Evolutionary conservation across 2,329 filamentous ascomycete genomes (phyloP).

Genomic region (Colletotrichum truncatum): DNA sequence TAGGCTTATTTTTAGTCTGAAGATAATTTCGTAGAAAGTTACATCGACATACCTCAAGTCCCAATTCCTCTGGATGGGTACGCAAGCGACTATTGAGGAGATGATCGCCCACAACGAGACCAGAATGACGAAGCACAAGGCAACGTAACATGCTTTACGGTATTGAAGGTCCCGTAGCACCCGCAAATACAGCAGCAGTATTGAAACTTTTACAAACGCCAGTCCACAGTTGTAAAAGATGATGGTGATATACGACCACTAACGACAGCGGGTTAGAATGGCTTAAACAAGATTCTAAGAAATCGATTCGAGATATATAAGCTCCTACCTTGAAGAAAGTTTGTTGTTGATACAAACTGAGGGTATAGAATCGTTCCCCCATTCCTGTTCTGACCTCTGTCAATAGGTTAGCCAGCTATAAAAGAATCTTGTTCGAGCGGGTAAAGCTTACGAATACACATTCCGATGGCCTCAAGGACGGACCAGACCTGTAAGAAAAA

Average conservation of each 20-base stretch:
- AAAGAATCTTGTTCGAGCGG: too few species aligned
- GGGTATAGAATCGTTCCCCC: neutral
- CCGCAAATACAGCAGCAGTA: constrained; percentile 37
- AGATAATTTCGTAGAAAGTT: neutral
- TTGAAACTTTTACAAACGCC: constrained; percentile 36
- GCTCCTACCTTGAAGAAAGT: constrained; percentile 19
- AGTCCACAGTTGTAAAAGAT: constrained; percentile 36
- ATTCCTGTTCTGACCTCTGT: constrained; percentile 2
- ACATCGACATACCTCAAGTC: neutral
- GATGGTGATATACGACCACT: constrained; percentile 31
- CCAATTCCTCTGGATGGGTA: constrained; percentile 34
- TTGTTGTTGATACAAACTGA: constrained; percentile 7
- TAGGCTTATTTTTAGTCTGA: neutral
- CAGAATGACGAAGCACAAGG: constrained; percentile 30
- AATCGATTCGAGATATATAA: too few species aligned
- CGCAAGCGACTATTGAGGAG: constrained; percentile 33
- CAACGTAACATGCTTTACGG: constrained; percentile 30
- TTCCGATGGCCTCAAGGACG: neutral
- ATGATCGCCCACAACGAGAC: constrained; percentile 29
- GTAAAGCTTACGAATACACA: constrained; percentile 20
- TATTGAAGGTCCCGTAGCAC: constrained; percentile 35
- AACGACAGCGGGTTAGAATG: too few species aligned
- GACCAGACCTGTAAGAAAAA: neutral
- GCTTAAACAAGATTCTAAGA: too few species aligned
- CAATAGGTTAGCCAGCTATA: neutral